Percentiles rank a stretch among this genome's conserved stretches.
phyloP scores from a whole-genome alignment of 768 basidiomycete genomes.

The Leucosporidium scottii region DNA sequence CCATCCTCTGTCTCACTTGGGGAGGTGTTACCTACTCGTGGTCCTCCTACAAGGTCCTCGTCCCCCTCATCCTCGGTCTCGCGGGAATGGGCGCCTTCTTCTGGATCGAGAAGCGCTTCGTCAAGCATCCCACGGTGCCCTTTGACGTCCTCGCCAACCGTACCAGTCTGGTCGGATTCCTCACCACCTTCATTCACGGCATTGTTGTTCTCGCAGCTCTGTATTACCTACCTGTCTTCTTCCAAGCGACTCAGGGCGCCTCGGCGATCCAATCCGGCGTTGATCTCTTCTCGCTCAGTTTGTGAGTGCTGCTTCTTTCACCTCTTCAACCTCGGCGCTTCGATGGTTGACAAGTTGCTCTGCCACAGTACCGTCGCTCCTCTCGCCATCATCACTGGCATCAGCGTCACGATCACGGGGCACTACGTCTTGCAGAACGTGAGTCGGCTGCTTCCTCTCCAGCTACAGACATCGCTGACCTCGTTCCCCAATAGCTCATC shows the following conservation, averaged over 20 bases:
- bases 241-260: conserved; percentile 47
- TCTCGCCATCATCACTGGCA: conserved; percentile 45
- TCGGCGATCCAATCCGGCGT: conserved; percentile 39
- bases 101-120: conserved; percentile 53
- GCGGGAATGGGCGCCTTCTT: conserved; percentile 57
- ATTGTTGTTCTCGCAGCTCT: conserved; percentile 1
- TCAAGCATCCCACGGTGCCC: conserved; percentile 40
- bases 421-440: no score
- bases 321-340: no score
- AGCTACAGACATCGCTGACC: no score
- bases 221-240: conserved; percentile 44
- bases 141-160: conserved; percentile 43
- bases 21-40: conserved; percentile 49
- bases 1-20: conserved; percentile 49
- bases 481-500: no score
- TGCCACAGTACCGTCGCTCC: conserved; percentile 43
- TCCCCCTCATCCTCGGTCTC: conserved; percentile 50
- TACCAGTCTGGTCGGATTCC: conserved; percentile 42
- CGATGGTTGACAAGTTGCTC: no score
- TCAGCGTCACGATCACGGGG: conserved; percentile 42
- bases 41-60: conserved; percentile 44
- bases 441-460: no score
- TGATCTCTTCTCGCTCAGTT: conserved; percentile 39
- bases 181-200: conserved; percentile 42
- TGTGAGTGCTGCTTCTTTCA: conserved; percentile 29